These are phyloP conservation scores for Mantamonas sphyraenae DNA, from an alignment of 78 protist genomes.

Conservation along the genomic window DNA sequence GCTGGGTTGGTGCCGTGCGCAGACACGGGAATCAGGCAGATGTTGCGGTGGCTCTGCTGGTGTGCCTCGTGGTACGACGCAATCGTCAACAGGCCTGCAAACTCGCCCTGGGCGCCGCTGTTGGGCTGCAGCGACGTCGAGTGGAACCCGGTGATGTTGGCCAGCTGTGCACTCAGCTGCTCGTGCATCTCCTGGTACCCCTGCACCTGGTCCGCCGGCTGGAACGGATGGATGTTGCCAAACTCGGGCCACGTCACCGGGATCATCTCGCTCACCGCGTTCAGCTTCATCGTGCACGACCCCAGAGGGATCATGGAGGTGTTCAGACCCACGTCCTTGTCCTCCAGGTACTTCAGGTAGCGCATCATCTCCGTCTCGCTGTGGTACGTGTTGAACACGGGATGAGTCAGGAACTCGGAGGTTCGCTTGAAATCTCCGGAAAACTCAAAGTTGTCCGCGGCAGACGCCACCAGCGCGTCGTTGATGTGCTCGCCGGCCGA, in stretches of 20 bases:
- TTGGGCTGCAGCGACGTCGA: conserved; percentile 22
- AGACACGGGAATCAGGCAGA: conserved; percentile 91
- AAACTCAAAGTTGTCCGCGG: neutral
- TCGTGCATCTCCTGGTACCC: conserved; percentile 58
- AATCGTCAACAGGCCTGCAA: conserved; percentile 88
- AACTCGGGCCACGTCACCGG: conserved; percentile 91
- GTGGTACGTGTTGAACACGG: conserved; percentile 83
- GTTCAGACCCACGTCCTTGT: conserved; percentile 75
- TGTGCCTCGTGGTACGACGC: conserved; percentile 62
- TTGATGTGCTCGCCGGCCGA: neutral
- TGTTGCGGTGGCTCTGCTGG: conserved; percentile 64
- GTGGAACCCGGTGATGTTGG: conserved; percentile 84
- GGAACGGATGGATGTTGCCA: conserved; percentile 90
- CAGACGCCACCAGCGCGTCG: neutral
- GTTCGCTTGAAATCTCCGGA: conserved; percentile 14
- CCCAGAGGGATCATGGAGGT: conserved; percentile 90
- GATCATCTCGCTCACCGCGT: conserved; percentile 88
- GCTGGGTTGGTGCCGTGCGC: conserved; percentile 99
- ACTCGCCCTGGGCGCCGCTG: conserved; percentile 92
- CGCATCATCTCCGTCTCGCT: conserved; percentile 83
- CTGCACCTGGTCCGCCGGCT: conserved; percentile 75
- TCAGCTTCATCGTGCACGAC: conserved; percentile 96
- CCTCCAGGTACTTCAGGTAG: conserved; percentile 73
- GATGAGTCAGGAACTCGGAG: conserved; percentile 55
- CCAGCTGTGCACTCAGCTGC: conserved; percentile 35